Conservation (phyloP, 2,329 filamentous ascomycete genomes). For the Cryphonectria parasitica region DNA sequence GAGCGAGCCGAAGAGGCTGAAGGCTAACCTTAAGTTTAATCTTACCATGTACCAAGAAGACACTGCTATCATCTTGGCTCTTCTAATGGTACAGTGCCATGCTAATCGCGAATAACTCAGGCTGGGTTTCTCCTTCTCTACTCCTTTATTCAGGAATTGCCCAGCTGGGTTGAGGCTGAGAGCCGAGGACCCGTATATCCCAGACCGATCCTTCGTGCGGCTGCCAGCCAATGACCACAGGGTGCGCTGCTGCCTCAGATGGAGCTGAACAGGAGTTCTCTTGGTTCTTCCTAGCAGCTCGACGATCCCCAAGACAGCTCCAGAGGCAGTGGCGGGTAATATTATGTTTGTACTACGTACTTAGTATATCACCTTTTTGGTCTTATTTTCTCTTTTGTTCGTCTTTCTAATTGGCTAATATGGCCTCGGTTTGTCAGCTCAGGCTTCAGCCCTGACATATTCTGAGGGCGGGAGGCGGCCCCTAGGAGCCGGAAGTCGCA, state of each 20-base stretch:
- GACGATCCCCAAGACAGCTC: neutral
- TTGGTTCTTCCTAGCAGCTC: neutral
- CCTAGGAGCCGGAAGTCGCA: neutral
- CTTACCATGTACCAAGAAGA: neutral
- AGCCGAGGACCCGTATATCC: neutral
- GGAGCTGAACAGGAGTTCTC: neutral
- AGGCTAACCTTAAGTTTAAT: constrained; percentile 1
- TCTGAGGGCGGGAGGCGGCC: neutral
- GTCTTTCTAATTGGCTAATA: neutral
- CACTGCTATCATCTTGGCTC: neutral
- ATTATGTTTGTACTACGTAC: neutral
- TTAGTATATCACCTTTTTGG: neutral
- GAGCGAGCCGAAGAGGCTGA: neutral
- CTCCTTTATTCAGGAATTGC: neutral
- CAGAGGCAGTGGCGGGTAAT: neutral
- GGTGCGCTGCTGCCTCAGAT: neutral
- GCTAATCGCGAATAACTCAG: neutral
- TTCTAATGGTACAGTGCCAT: neutral
- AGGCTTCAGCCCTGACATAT: neutral
- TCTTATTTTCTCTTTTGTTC: neutral
- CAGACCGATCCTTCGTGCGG: neutral
- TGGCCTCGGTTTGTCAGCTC: neutral
- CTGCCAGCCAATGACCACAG: neutral
- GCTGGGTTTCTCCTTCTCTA: neutral
- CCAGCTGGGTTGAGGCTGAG: constrained; percentile 4